Conservation (phyloP, 1,284 basidiomycete species). For the Lignosus rhinocerotis region DNA sequence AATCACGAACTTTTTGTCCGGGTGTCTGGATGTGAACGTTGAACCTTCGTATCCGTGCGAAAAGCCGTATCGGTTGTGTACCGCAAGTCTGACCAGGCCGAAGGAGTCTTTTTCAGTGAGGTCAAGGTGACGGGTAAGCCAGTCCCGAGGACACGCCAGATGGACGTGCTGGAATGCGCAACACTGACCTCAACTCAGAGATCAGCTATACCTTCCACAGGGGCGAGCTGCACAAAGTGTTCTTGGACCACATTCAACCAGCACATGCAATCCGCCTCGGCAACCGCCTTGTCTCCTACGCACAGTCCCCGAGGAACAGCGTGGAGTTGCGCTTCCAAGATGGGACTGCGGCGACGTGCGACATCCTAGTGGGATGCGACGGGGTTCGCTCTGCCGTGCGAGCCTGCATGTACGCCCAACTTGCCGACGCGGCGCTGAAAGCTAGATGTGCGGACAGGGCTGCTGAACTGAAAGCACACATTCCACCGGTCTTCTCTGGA, state of each 20-base stretch:
- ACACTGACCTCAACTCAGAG: constrained; percentile 33
- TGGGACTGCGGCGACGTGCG: constrained; percentile 45
- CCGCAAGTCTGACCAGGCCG: constrained; percentile 20
- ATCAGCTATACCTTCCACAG: constrained; percentile 47
- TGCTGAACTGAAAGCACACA: background rate
- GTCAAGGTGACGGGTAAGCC: constrained; percentile 46
- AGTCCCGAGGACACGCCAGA: background rate
- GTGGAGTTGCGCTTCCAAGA: constrained; percentile 47
- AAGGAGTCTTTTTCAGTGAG: constrained; percentile 48
- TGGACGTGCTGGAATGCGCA: background rate
- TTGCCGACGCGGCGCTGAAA: constrained; percentile 18
- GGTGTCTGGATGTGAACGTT: background rate
- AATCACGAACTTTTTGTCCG: background rate
- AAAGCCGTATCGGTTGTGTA: constrained; percentile 7
- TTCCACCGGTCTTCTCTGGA: constrained; percentile 4
- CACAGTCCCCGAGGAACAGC: constrained; percentile 30
- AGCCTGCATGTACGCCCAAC: constrained; percentile 14
- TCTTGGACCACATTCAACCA: constrained; percentile 44
- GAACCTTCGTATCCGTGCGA: background rate
- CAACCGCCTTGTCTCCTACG: constrained; percentile 50
- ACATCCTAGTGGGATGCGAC: constrained; percentile 52
- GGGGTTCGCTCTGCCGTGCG: constrained; percentile 47
- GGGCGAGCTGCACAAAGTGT: constrained; percentile 50
- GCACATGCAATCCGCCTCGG: constrained; percentile 43
- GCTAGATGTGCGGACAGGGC: constrained; percentile 12